Conservation (phyloP, 805 yeast species). For the Candida fluviatilis region DNA sequence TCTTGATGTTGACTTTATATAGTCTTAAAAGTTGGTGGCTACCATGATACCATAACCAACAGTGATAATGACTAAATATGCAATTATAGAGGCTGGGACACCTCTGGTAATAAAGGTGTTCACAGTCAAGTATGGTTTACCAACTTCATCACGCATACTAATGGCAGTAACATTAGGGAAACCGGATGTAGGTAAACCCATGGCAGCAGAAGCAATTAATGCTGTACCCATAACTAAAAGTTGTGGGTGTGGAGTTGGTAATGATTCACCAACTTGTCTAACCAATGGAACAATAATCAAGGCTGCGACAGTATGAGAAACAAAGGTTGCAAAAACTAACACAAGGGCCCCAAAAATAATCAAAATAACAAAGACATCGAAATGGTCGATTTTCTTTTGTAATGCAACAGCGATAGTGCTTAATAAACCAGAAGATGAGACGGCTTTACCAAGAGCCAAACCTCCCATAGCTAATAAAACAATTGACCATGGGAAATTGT, state of each 20-base stretch:
- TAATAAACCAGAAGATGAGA: constrained; percentile 46
- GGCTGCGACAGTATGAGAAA: constrained; percentile 43
- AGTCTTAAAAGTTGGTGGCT: constrained; percentile 18
- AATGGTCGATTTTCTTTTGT: constrained; percentile 37
- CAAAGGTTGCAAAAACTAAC: constrained; percentile 40
- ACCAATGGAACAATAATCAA: constrained; percentile 40
- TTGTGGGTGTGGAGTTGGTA: constrained; percentile 35
- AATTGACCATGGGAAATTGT: constrained; percentile 53
- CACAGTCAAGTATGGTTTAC: constrained; percentile 36
- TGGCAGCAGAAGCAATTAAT: constrained; percentile 39
- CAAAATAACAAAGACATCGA: constrained; percentile 41
- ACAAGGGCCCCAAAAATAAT: constrained; percentile 42
- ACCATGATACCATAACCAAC: constrained; percentile 40
- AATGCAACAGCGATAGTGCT: constrained; percentile 43
- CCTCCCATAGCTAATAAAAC: constrained; percentile 56
- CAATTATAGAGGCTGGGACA: constrained; percentile 37
- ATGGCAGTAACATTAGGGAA: constrained; percentile 44
- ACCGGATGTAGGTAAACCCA: constrained; percentile 44
- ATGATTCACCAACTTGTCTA: constrained; percentile 34
- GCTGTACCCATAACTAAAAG: constrained; percentile 41
- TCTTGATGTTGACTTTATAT: not conserved
- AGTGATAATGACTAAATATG: constrained; percentile 30
- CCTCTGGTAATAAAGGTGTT: constrained; percentile 41
- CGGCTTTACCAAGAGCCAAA: constrained; percentile 49
- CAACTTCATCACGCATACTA: constrained; percentile 40